Conservation (phyloP, 495 filamentous ascomycete genomes). For the Geopyxis carbonaria region DNA sequence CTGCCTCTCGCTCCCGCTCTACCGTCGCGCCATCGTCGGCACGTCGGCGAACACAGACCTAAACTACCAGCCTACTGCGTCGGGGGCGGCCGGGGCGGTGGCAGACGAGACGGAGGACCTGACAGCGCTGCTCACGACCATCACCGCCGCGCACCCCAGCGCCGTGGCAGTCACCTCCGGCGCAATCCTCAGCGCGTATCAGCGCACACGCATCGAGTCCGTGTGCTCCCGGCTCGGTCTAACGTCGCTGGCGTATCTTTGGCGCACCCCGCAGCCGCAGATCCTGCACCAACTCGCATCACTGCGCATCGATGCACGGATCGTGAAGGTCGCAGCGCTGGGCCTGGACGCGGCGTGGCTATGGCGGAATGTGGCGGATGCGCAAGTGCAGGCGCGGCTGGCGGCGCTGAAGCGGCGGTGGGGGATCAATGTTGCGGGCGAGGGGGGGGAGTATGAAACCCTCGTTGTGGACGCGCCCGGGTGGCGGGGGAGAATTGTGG, state of each 20-base stretch:
- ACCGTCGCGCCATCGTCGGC: conserved; percentile 55
- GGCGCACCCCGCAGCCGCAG: conserved; percentile 57
- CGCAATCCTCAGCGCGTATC: conserved; percentile 86
- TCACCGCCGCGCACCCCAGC: conserved; percentile 48
- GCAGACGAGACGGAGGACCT: conserved; percentile 80
- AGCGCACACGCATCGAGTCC: conserved; percentile 83
- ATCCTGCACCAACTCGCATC: conserved; percentile 68
- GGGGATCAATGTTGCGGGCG: conserved; percentile 47
- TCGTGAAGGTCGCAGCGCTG: conserved; percentile 87
- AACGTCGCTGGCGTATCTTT: conserved; percentile 66
- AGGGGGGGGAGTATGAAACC: conserved; percentile 95
- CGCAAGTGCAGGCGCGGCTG: conserved; percentile 35
- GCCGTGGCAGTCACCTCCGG: conserved; percentile 76
- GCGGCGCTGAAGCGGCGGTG: conserved; percentile 51
- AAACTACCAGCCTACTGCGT: conserved; percentile 31
- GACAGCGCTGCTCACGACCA: conserved; percentile 46
- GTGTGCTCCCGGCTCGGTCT: conserved; percentile 63
- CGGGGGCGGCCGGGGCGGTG: not conserved
- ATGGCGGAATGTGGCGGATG: conserved; percentile 60
- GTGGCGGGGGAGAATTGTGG: conserved; percentile 44
- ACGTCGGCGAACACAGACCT: conserved; percentile 45
- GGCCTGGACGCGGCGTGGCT: conserved; percentile 67
- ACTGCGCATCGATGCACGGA: conserved; percentile 59
- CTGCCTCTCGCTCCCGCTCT: conserved; percentile 63
- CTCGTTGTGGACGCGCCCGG: conserved; percentile 65